phyloP scores from a whole-genome alignment of 108 stramenopile genomes.

The Aurantiochytrium sp. region DNA sequence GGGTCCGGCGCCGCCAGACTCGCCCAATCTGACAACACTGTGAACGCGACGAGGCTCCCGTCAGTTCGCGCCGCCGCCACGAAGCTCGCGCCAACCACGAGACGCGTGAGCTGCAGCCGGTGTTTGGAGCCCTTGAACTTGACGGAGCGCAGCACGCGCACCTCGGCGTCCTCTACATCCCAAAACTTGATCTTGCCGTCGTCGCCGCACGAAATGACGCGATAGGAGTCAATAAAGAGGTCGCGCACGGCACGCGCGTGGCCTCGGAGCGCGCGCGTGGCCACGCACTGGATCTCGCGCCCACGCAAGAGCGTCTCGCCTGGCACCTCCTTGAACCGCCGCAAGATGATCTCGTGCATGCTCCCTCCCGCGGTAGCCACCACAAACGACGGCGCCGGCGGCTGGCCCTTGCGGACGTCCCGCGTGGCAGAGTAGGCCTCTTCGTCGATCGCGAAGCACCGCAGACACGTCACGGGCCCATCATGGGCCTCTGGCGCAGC shows the following conservation, averaged over 20 bases:
- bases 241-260: not conserved
- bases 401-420: not conserved
- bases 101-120: not conserved
- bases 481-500: not conserved
- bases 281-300: not conserved
- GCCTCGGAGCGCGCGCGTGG: not conserved
- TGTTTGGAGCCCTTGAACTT: not conserved
- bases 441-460: not conserved
- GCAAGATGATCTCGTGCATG: not conserved
- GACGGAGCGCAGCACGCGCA: not conserved
- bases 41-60: not conserved
- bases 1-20: not conserved
- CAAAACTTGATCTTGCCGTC: slow-evolving; percentile 14
- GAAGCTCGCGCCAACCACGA: not conserved
- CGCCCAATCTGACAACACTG: not conserved
- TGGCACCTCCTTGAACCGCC: not conserved
- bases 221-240: not conserved
- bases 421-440: not conserved
- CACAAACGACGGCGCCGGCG: not conserved
- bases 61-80: not conserved
- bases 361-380: not conserved
- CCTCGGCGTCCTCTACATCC: not conserved
- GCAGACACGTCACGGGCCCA: not conserved
- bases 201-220: not conserved
- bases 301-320: not conserved